Percentiles rank a stretch among this genome's conserved stretches.
Conservation (phyloP, 225 moss, liverwort and hornwort species). For the Marchantia polymorpha region DNA sequence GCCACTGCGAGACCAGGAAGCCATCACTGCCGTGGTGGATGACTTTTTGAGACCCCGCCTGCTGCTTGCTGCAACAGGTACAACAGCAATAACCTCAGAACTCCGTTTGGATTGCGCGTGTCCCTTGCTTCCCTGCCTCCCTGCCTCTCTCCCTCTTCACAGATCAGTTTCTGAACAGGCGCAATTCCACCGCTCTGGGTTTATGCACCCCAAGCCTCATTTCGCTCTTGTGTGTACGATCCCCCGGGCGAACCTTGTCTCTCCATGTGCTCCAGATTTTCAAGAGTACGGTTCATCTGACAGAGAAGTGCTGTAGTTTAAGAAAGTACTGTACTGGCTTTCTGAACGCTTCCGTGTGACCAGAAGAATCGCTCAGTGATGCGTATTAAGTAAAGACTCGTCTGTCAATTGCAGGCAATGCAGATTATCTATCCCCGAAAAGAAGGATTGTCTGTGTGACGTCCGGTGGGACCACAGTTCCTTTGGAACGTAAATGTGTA, state of each 20-base stretch:
- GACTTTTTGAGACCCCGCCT: slow-evolving; percentile 50
- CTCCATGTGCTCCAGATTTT: too few species aligned
- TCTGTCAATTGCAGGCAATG: slow-evolving; percentile 16
- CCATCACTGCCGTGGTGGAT: slow-evolving; percentile 49
- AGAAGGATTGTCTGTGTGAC: slow-evolving; percentile 75
- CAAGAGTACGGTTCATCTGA: too few species aligned
- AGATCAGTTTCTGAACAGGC: neutral
- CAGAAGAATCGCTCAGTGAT: neutral
- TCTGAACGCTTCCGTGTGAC: too few species aligned
- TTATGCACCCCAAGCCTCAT: too few species aligned
- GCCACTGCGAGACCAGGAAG: slow-evolving; percentile 58
- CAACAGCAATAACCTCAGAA: neutral
- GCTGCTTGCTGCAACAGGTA: slow-evolving; percentile 21
- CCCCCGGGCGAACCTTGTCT: too few species aligned
- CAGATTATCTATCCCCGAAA: slow-evolving; percentile 17
- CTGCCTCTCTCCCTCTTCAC: neutral
- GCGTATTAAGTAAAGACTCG: neutral
- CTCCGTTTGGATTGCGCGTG: neutral
- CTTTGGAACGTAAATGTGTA: slow-evolving; percentile 88
- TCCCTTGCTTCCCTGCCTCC: too few species aligned
- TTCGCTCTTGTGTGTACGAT: neutral
- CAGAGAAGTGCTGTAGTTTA: too few species aligned
- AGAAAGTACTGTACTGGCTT: too few species aligned
- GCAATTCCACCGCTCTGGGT: neutral
- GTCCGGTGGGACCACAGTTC: slow-evolving; percentile 94